These are phyloP conservation scores for Ophiostoma quercus DNA, from an alignment of 2,329 filamentous ascomycete species.

Conservation along the genomic window DNA sequence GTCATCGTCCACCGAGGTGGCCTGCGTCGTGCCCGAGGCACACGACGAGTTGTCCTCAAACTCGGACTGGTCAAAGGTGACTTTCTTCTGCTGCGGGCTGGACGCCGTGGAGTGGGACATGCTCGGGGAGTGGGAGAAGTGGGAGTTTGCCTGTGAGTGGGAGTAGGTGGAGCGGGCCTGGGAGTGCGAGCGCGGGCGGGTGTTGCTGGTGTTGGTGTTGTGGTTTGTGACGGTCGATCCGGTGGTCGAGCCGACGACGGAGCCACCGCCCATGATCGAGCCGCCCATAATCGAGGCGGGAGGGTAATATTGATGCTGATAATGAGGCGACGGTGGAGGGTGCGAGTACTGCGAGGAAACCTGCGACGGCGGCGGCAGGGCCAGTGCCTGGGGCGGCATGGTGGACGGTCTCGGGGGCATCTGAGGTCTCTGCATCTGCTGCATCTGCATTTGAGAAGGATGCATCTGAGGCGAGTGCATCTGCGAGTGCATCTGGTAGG, in stretches of 20 bases:
- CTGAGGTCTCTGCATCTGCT: not conserved
- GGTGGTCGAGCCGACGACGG: not conserved
- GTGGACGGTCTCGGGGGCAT: not conserved
- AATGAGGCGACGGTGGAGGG: not conserved
- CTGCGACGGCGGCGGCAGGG: not conserved
- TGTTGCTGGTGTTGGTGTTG: slow-evolving; percentile 1
- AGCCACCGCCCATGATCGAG: not conserved
- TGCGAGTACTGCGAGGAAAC: not conserved
- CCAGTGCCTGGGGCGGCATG: not conserved
- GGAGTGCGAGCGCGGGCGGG: not conserved
- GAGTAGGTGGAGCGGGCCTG: not conserved
- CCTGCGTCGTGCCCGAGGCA: slow-evolving; percentile 25
- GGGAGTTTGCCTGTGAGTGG: not conserved
- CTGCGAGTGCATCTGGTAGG: not conserved
- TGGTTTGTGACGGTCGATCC: slow-evolving; percentile 8
- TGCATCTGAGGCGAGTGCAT: not conserved
- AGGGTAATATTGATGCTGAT: not conserved
- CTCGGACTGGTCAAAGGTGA: slow-evolving; percentile 23
- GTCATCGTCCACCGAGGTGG: slow-evolving; percentile 25
- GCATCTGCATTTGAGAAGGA: not conserved
- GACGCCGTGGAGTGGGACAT: not conserved
- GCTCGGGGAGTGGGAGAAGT: not conserved
- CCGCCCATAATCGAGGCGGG: not conserved
- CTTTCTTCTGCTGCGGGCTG: slow-evolving; percentile 13
- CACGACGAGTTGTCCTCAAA: slow-evolving; percentile 22